Evolutionary conservation across 2,329 filamentous ascomycete genomes (phyloP), one percentile per base, ranked within the genome.

Genomic region (Botrytis cinerea): DNA sequence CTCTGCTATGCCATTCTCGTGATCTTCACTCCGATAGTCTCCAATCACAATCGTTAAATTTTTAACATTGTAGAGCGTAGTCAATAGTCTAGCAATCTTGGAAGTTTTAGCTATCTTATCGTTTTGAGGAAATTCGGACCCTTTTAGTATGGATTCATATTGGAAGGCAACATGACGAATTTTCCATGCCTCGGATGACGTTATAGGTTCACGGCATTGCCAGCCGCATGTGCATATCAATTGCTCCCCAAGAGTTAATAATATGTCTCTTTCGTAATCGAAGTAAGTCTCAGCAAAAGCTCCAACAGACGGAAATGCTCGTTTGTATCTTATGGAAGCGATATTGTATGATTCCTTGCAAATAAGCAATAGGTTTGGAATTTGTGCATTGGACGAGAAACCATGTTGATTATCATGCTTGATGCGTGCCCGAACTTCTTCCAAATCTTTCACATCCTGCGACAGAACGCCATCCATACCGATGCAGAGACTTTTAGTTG

Each of bases 201-300:
- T 7, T 9, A 57, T 57, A 22, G 54, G 25, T 16, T 28, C 32
- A 40, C 18, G 46, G 20, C 32, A 16, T 54, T 28, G n/a, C n/a
- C 51, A 57, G 38, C 16, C 22, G 18, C 35, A n/a, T 25, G 2
- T n/a, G 40, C 7, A 35, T 45, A 46, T 7, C 28, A 54, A 1
- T 22, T 40, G 25, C 16, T 67, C 22, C 22, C 22, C 12, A 35
- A 25, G 12, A 22, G 35, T 22, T 45, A 10, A 46, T 22, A 48
- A 63, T 2, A 14, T 16, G n/a, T 48, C 54, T 46, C 43, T 70
- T 63, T 62, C 12, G 54, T 45, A 46, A 46, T 70, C 40, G 45
- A 62, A 46, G n/a, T 70, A 70, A 18, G 40, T 62, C 32, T 62
- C 20, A 6, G 68, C 20, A 48, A 70, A 62, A 62, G 40, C 40